Evolutionary conservation across 2,329 filamentous ascomycete genomes (phyloP).

Genomic region (Neofusicoccum umdonicola): DNA sequence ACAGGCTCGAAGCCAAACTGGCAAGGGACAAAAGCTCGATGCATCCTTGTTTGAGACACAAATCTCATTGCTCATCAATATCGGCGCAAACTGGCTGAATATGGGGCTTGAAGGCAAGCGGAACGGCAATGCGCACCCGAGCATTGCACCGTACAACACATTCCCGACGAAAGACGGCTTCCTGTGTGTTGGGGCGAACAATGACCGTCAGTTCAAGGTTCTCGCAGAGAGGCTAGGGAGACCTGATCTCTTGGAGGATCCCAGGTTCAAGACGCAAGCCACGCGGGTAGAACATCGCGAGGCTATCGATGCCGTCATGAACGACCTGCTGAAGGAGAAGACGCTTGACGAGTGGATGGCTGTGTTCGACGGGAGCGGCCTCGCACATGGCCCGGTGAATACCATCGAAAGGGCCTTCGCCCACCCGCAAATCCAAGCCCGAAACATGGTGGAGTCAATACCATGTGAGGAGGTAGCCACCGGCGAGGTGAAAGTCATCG

Average conservation of each 20-base stretch:
- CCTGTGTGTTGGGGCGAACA: constrained; percentile 35
- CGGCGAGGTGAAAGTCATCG: constrained; percentile 11
- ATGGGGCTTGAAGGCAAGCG: constrained; percentile 41
- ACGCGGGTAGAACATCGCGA: constrained; percentile 31
- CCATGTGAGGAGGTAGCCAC: constrained; percentile 18
- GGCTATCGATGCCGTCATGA: constrained; percentile 36
- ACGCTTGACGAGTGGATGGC: constrained; percentile 42
- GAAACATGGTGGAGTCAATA: constrained; percentile 37
- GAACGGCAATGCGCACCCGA: constrained; percentile 48
- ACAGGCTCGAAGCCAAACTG: constrained; percentile 26
- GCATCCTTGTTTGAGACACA: constrained; percentile 47
- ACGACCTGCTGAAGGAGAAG: constrained; percentile 33
- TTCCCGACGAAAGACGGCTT: constrained; percentile 39
- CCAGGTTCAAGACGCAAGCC: constrained; percentile 29
- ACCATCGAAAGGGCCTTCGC: constrained; percentile 44
- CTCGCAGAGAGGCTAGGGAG: constrained; percentile 23
- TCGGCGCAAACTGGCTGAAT: constrained; percentile 42
- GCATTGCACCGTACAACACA: constrained; percentile 48
- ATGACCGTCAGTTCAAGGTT: constrained; percentile 39
- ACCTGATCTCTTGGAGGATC: constrained; percentile 27
- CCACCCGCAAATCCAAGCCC: constrained; percentile 44
- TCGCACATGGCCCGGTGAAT: constrained; percentile 50
- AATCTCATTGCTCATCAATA: constrained; percentile 43
- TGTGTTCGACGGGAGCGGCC: constrained; percentile 42
- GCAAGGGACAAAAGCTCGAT: constrained; percentile 45